Base-by-base conservation (phyloP, 2,329 filamentous ascomycete species). In the Talaromyces sp. region DNA sequence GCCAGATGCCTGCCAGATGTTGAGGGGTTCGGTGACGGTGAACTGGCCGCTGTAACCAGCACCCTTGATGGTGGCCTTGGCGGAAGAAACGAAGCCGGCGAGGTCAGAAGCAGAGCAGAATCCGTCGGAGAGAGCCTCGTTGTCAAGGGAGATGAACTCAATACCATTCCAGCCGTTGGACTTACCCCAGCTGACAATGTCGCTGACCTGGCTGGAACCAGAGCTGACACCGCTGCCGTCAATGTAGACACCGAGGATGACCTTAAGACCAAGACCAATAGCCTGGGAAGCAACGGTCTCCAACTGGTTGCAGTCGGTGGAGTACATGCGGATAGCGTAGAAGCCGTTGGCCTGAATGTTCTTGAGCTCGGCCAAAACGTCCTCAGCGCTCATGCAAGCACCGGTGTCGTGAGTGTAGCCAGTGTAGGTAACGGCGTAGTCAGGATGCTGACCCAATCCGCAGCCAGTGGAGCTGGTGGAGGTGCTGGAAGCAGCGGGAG, bases 231-330 rank as follows among this genome's bases (percentile, higher is more conserved):
- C 83, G 59, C 76, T 82, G 69, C 79, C 81, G 79, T 90, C 88
- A 77, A 97, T 90, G 83, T 90, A 97, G 82, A 98, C 85, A 77
- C 94, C 94, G 67, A 96, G 81, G 78, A 97, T 94, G 78, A 97
- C 82, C 77, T 89, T 88, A 67, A 97, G 75, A 67, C 89, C 88
- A 77, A 88, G 75, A 71, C 85, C 78, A 73, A 85, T 78, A 80
- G 85, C 88, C 66, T 91, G 90, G 50, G 81, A 78, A 68, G 91
- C 91, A 65, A 97, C 88, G 78, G 86, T 88, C 75, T 88, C 80
- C 67, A 96, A 90, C 63, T 89, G 90, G 79, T 86, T 84, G 85
- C 94, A 98, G 85, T 97, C 93, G 71, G 93, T 93, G 69, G 90
- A 92, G 87, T 98, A 98, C 76, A 95, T 83, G 78, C 94, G 93